Conservation (phyloP, 1,139 yeast species). For the Sugiyamaella japonica region DNA sequence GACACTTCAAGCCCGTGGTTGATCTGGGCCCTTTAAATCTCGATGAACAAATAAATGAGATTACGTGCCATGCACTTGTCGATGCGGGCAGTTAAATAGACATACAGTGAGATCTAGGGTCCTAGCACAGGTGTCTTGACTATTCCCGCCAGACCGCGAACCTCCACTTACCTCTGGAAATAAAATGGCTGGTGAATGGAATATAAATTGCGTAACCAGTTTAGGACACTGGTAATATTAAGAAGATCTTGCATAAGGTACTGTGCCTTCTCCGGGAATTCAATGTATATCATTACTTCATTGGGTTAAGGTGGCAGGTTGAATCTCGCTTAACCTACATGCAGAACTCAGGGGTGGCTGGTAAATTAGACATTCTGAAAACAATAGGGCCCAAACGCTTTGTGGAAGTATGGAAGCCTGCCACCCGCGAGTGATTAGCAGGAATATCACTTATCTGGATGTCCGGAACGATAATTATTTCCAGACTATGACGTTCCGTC, state of each 20-base stretch:
- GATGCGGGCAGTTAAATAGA: background rate
- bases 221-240: background rate
- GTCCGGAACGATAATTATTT: too few species aligned
- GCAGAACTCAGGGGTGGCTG: slow-evolving; percentile 12
- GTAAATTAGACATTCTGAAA: background rate
- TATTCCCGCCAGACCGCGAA: background rate
- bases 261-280: background rate
- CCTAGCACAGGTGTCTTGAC: background rate
- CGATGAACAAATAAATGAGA: background rate
- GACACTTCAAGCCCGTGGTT: too few species aligned
- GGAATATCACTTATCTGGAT: too few species aligned
- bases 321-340: slow-evolving; percentile 1
- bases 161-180: background rate
- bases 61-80: background rate
- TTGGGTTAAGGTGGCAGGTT: slow-evolving; percentile 4
- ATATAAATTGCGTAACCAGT: background rate
- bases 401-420: background rate
- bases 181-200: background rate
- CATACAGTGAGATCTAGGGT: background rate
- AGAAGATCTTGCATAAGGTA: background rate
- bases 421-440: background rate
- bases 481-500: too few species aligned
- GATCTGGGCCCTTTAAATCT: too few species aligned
- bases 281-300: background rate
- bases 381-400: background rate